A percentile compares a stretch with the other conserved stretches of the same genome.
Conservation (phyloP, 495 filamentous ascomycete genomes). For the Daldinia vernicosa region DNA sequence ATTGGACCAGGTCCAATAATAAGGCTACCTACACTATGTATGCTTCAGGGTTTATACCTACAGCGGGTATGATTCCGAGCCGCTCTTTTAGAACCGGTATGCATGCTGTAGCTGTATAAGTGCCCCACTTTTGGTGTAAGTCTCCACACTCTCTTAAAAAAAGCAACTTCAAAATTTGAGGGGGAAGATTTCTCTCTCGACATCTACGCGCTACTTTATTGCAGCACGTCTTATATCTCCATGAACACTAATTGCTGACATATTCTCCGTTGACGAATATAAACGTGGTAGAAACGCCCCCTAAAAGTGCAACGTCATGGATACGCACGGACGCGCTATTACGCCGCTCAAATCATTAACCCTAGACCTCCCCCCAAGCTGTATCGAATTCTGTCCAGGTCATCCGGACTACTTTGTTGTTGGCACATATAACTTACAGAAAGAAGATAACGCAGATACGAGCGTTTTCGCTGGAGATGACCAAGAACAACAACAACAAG, state of each 20-base stretch:
- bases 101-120: neutral
- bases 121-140: slow-evolving; percentile 14
- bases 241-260: neutral
- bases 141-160: neutral
- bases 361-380: slow-evolving; percentile 77
- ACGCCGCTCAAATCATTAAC: slow-evolving; percentile 52
- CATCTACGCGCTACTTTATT: neutral
- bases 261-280: slow-evolving; percentile 5
- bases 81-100: slow-evolving; percentile 5
- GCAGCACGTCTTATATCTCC: neutral
- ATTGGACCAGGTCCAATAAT: slow-evolving; percentile 12
- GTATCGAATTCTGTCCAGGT: slow-evolving; percentile 79
- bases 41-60: slow-evolving; percentile 23
- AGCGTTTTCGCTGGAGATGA: slow-evolving; percentile 44
- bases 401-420: slow-evolving; percentile 75
- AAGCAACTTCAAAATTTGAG: slow-evolving; percentile 9
- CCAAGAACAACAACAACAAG: slow-evolving; percentile 24
- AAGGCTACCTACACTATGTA: slow-evolving; percentile 7
- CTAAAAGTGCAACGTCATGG: slow-evolving; percentile 29
- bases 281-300: neutral
- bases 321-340: slow-evolving; percentile 28
- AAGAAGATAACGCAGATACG: slow-evolving; percentile 47
- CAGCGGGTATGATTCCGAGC: slow-evolving; percentile 36
- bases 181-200: neutral
- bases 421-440: slow-evolving; percentile 84